These are phyloP conservation scores for Aschersonia sp. DNA, from an alignment of 2,329 filamentous ascomycete genomes.

Conservation along the genomic window DNA sequence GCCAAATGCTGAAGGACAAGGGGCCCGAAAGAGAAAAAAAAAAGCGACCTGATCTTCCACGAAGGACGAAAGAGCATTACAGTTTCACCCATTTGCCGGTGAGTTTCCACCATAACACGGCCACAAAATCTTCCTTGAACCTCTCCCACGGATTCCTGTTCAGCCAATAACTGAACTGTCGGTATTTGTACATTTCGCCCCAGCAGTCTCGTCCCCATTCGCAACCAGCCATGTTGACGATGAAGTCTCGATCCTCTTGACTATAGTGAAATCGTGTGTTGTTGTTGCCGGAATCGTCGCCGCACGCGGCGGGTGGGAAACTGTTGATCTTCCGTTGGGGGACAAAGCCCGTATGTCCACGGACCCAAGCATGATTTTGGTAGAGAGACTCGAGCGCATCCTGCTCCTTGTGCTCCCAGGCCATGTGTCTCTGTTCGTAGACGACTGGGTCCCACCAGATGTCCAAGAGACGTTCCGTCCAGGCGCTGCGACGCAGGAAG, in stretches of 20 bases:
- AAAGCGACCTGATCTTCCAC: neutral
- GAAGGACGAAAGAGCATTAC: constrained; percentile 12
- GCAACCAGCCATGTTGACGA: constrained; percentile 98
- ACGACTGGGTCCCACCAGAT: constrained; percentile 97
- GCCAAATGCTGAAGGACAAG: no score
- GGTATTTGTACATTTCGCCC: constrained; percentile 94
- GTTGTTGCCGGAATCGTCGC: constrained; percentile 47
- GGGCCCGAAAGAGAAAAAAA: neutral
- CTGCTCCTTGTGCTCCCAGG: constrained; percentile 98
- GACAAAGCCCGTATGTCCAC: constrained; percentile 76
- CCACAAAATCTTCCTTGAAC: constrained; percentile 53
- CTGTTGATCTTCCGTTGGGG: constrained; percentile 88
- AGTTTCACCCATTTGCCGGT: constrained; percentile 47
- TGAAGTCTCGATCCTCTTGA: constrained; percentile 72
- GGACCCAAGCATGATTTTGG: constrained; percentile 80
- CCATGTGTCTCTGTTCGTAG: constrained; percentile 98
- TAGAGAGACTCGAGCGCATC: constrained; percentile 91
- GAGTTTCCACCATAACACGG: constrained; percentile 47
- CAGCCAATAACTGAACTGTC: constrained; percentile 77
- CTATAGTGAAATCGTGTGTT: constrained; percentile 76
- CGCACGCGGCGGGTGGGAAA: constrained; percentile 83
- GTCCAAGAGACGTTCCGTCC: constrained; percentile 84
- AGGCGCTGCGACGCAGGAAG: constrained; percentile 71
- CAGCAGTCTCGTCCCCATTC: constrained; percentile 96
- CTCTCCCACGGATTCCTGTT: constrained; percentile 74